Evolutionary conservation across 495 filamentous ascomycete genomes (phyloP), one percentile per base, ranked within the genome.

Genomic region (Bombardia bombarda): DNA sequence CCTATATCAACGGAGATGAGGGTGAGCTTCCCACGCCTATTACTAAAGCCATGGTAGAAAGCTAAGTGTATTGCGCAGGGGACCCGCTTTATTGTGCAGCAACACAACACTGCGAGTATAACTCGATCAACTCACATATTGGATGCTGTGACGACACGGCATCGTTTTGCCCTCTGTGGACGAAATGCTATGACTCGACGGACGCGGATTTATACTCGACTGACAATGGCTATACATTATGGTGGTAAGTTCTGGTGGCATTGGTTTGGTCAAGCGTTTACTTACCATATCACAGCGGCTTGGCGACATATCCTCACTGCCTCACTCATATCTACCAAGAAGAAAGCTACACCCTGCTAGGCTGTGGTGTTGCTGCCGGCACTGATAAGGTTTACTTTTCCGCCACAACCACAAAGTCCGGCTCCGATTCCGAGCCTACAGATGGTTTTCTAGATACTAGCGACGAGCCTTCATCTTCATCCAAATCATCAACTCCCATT

Each of bases 311-410:
- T 36, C 58, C 55, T 3, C 21, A 61, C 40, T 61, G 58, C 45
- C 32, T 49, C 21, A 59, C 50, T 2, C 42, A 59, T 21, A 25
- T 51, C 9, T 61, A 57, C 42, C 34, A 45, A 6, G 47, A 52
- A 28, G 0, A 13, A 3, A 1, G 55, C 31, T 61, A 56, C 33
- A 59, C 46, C 6, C 38, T 59, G 7, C 34, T 59, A 0, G 55
- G 52, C 3, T 61, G 58, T 24, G 55, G 25, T 43, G 51, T 61
- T 1, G 56, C 60, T 17, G 56, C 46, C 4, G 61, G 56, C 16
- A 53, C 58, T 2, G 61, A 54, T 25, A 53, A 50, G 6, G 44
- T 60, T 1, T 52, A 51, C 32, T 49, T 51, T 33, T 51, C 37
- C 7, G 40, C 58, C 22, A 51, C 44, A 10, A 22, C 16, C 12